Evolutionary conservation across 2,329 filamentous ascomycete species (phyloP).

Genomic region (Fusarium anthophilum): DNA sequence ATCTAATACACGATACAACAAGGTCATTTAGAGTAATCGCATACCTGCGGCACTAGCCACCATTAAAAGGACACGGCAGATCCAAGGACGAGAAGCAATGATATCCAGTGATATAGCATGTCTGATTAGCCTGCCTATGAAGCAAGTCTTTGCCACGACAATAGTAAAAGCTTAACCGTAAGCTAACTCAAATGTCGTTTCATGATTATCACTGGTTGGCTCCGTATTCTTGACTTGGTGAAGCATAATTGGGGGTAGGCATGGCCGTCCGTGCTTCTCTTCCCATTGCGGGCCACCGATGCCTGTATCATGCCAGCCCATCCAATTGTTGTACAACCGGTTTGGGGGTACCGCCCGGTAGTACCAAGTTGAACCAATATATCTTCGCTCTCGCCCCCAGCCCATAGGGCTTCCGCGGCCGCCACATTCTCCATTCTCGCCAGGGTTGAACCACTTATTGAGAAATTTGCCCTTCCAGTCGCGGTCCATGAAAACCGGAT

Average conservation of each 20-base stretch:
- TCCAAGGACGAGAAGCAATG: constrained; percentile 3
- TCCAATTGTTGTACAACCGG: constrained; percentile 70
- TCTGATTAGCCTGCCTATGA: background rate
- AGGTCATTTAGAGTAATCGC: constrained; percentile 31
- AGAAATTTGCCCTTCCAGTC: constrained; percentile 69
- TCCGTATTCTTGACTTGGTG: constrained; percentile 69
- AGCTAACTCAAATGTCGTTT: constrained; percentile 50
- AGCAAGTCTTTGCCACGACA: background rate
- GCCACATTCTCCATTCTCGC: constrained; percentile 63
- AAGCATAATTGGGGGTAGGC: constrained; percentile 67
- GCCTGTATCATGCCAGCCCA: constrained; percentile 66
- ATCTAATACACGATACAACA: constrained; percentile 30
- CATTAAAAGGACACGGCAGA: constrained; percentile 8
- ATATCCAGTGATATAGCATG: constrained; percentile 9
- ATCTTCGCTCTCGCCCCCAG: constrained; percentile 67
- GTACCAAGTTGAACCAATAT: constrained; percentile 69
- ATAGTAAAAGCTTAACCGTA: constrained; percentile 46
- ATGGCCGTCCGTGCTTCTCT: constrained; percentile 62
- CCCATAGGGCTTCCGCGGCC: constrained; percentile 66
- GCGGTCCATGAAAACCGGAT: constrained; percentile 82
- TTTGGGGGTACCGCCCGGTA: constrained; percentile 66
- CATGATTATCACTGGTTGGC: constrained; percentile 57
- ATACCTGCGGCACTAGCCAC: constrained; percentile 2
- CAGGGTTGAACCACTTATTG: constrained; percentile 68
- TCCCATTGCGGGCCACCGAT: constrained; percentile 68